These are phyloP conservation scores for Daldinia concentrica DNA, from an alignment of 495 filamentous ascomycete genomes.

Conservation along the genomic window DNA sequence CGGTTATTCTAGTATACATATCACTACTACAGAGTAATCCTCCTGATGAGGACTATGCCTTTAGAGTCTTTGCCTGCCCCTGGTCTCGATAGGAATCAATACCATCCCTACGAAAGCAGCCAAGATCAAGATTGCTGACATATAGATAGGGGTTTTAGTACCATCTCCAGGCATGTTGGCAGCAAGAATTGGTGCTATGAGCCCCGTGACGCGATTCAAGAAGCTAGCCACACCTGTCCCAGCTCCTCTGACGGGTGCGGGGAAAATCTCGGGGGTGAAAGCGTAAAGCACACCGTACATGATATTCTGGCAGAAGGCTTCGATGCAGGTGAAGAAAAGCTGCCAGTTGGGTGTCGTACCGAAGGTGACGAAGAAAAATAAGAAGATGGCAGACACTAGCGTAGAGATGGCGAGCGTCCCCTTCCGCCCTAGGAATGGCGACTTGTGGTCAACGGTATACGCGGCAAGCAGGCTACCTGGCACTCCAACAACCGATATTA, in stretches of 20 bases:
- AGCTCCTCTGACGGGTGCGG: constrained; percentile 79
- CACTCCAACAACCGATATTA: constrained; percentile 75
- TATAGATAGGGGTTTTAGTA: constrained; percentile 75
- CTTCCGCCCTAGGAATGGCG: constrained; percentile 73
- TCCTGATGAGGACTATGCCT: neutral
- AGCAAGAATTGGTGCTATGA: constrained; percentile 80
- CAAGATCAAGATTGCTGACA: constrained; percentile 75
- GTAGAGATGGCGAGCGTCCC: constrained; percentile 76
- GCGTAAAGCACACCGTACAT: constrained; percentile 91
- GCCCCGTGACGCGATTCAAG: constrained; percentile 75
- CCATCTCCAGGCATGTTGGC: constrained; percentile 73
- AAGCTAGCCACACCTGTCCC: constrained; percentile 80
- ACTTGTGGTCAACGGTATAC: constrained; percentile 70
- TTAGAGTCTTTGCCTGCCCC: constrained; percentile 74
- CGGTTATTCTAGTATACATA: neutral
- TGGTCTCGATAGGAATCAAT: constrained; percentile 76
- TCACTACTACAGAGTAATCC: neutral
- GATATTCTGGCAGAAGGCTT: constrained; percentile 77
- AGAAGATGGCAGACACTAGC: constrained; percentile 74
- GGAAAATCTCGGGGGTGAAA: constrained; percentile 86
- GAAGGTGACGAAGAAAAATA: constrained; percentile 66
- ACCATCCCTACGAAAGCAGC: constrained; percentile 70
- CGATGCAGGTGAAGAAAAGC: constrained; percentile 79
- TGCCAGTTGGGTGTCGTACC: constrained; percentile 69
- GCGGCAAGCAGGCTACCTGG: constrained; percentile 79